Evolutionary conservation across 805 yeast genomes (phyloP), one percentile per base, ranked within the genome.

Genomic region (Teunomyces funiuensis): DNA sequence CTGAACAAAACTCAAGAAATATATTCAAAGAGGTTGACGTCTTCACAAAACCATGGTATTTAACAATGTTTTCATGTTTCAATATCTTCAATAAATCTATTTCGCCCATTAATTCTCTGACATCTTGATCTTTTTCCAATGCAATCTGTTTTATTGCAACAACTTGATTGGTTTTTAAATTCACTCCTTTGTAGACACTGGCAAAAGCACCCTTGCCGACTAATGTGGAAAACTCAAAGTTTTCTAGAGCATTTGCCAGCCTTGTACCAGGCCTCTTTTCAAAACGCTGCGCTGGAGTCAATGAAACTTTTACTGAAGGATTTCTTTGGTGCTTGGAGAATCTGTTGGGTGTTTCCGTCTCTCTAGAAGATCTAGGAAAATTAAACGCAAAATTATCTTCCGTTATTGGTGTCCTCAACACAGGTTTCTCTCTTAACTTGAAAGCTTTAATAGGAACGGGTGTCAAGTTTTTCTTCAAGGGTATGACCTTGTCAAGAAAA

Each of bases 131-230:
- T 39, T 67, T 74, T 18, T 68, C 82, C 30, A 85, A 70, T n/a
- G 74, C 65, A 22, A 88, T 80, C 57, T 85, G 90, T 58, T 88
- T 88, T 17, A 89, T 79, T 1, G 96, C 96, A 4, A 87, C 85
- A 2, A 80, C 73, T 40, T 80, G 82, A 5, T 79, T 79, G 0
- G 90, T 85, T 40, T 67, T 69, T 44, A 74, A 63, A 52, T 88
- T 85, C 20, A 81, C 65, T 0, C 91, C 96, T 44, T 77, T 75
- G 61, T 83, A 89, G 3, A 91, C 97, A 28, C 79, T 77, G 1
- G 97, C 98, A 58, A 81, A 89, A 0, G 97, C 97, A 2, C 99
- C 99, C 45, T 78, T 78, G 2, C 98, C 99, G 2, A 93, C 70
- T 27, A 83, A 74, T 36, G 80, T 84, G 36, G 73, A 70, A 51